Evolutionary conservation across 1,284 basidiomycete species (phyloP), one percentile per base, ranked within the genome.

Genomic region (Moniliophthora roreri): DNA sequence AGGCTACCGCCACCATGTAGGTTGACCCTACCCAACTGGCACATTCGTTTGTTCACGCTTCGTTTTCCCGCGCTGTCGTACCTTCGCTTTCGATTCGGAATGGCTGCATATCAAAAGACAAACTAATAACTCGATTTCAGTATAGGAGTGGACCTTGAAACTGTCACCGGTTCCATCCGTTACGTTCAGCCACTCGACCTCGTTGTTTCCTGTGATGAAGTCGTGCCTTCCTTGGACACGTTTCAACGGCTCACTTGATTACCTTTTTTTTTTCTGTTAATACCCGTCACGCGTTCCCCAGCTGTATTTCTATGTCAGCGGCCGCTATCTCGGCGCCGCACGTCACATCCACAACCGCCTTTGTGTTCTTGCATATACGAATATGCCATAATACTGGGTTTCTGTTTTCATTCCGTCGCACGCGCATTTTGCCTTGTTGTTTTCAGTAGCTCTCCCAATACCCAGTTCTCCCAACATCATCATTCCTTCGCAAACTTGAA

Each of bases 1-100:
- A 81, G 71, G 79, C 77, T 47, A 80, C 77, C 32, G 69, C 71
- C 48, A 74, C 71, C 47, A 77, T 82, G 69, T 83, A 57, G 39
- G 50, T 24, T 16, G 2, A 16, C 21, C 39, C 39, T 40, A 16
- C 16, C 1, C 16, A n/a, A 11, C 16, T 21, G 5, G 16, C 16
- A 15, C 16, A 21, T 40, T 16, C 16, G 11, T 10, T 18, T 40
- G 39, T 40, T 18, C 21, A 18, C 36, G 36, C 2, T 40, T 21
- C 9, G 39, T 16, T 40, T 32, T 32, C 23, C 26, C 7, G 3
- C 24, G 24, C 44, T 32, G 44, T 41, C 23, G 18, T 20, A 41
- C 18, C 18, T 41, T 20, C 40, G 40, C 23, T 41, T 41, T 23
- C 28, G 28, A 32, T 32, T 32, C 28, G 28, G 28, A 32, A 32